phyloP scores from a whole-genome alignment of 352 stramenopile genomes.

The Phytophthora megakarya region DNA sequence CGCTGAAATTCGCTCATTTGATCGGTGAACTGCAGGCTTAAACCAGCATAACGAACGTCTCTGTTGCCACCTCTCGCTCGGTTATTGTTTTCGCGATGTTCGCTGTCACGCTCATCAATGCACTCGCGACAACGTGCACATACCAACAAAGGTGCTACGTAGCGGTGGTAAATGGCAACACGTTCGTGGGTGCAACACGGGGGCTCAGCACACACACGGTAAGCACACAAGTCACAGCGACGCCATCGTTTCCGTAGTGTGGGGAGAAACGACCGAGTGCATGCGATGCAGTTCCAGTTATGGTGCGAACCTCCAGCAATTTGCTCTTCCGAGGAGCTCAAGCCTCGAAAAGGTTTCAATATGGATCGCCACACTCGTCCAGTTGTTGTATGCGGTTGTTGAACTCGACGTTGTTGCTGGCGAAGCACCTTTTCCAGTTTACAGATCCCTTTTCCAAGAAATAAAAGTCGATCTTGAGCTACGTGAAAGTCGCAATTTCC shows the following conservation, averaged over 20 bases:
- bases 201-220: slow-evolving; percentile 31
- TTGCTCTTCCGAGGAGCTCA: slow-evolving; percentile 7
- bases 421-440: slow-evolving; percentile 31
- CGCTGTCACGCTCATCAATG: slow-evolving; percentile 26
- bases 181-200: slow-evolving; percentile 34
- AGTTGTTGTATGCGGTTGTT: slow-evolving; percentile 2
- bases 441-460: slow-evolving; percentile 29
- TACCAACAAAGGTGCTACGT: slow-evolving; percentile 30
- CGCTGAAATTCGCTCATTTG: slow-evolving; percentile 10
- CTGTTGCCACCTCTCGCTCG: background rate
- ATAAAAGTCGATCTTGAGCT: slow-evolving; percentile 22
- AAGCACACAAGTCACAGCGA: slow-evolving; percentile 37
- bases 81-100: background rate
- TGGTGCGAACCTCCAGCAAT: slow-evolving; percentile 13
- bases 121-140: slow-evolving; percentile 38
- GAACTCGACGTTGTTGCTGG: slow-evolving; percentile 2
- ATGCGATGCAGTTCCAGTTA: slow-evolving; percentile 41
- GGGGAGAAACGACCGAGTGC: slow-evolving; percentile 24
- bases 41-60: slow-evolving; percentile 22
- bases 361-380: slow-evolving; percentile 18
- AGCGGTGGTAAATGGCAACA: slow-evolving; percentile 42
- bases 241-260: slow-evolving; percentile 23
- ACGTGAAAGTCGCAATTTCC: slow-evolving; percentile 21
- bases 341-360: slow-evolving; percentile 13
- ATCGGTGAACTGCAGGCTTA: slow-evolving; percentile 14